Evolutionary conservation across 2,329 filamentous ascomycete species (phyloP), one percentile per base, ranked within the genome.

Genomic region (Leptodontidium sp.): DNA sequence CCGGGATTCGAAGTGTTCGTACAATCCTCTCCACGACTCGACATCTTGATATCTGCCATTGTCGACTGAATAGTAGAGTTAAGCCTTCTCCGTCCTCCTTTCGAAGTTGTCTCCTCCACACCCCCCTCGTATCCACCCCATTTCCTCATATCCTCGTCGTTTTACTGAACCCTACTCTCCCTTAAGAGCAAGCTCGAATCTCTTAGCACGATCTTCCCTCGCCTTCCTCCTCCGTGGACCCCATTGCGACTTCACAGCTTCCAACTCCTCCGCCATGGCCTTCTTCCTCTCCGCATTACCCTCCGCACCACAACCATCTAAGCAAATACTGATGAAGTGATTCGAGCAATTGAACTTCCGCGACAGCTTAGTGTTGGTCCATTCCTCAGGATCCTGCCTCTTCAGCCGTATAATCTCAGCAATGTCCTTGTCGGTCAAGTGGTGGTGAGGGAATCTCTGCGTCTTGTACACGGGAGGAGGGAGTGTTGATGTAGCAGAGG

Each of bases 371-470:
- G 76, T 76, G 55, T 88, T 85, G 70, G 82, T 87, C 87, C 88
- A 90, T 64, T 77, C 79, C 32, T 82, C 77, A 0, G 88, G 88
- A 74, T 90, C 85, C 53, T 81, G 77, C 29, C 75, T 77, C 62
- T 88, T 83, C 77, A 90, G 81, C 61, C 79, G 78, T 67, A 86
- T 85, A 77, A 90, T 90, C 82, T 90, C 87, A 61, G 82, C 82
- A 61, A 91, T 85, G 70, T 90, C 84, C 69, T 82, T 82, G 58
- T 81, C 79, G 63, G 81, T 84, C 49, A 91, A 81, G 79, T 89
- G 84, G 79, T 88, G 72, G 63, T 72, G 73, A 35, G 75, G 74
- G 32, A 76, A 67, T 21, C 69, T 68, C n/a, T 70, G 50, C 29
- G 70, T 69, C 15, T 66, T 68, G 17, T 68, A 65, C 49, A 78